Evolutionary conservation across 1,284 basidiomycete genomes (phyloP).

Genomic region (Ceratobasidium theobromae): DNA sequence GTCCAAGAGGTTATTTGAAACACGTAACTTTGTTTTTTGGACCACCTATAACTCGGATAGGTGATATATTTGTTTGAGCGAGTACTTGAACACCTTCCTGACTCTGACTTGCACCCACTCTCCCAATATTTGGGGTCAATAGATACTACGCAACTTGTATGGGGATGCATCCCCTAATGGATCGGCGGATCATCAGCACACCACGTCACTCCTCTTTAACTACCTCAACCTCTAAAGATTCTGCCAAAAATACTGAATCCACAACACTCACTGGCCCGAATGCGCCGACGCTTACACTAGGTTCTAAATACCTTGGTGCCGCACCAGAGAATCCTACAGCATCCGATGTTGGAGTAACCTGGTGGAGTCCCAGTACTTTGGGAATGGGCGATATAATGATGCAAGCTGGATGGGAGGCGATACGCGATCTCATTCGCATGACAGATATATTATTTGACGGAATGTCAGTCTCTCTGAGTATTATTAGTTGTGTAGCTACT

Average conservation of each 20-base stretch:
- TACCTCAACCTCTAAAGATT: neutral
- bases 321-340: neutral
- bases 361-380: slow-evolving; percentile 17
- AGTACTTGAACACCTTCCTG: neutral
- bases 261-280: neutral
- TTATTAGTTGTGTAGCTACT: neutral
- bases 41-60: slow-evolving; percentile 17
- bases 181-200: slow-evolving; percentile 16
- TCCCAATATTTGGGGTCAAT: neutral
- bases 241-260: neutral
- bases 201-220: slow-evolving; percentile 24
- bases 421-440: slow-evolving; percentile 20
- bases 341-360: neutral
- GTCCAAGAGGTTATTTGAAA: slow-evolving; percentile 27
- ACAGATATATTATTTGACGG: slow-evolving; percentile 14
- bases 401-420: slow-evolving; percentile 24
- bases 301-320: neutral
- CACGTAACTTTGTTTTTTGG: slow-evolving; percentile 29
- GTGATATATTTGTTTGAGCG: neutral
- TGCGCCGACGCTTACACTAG: neutral
- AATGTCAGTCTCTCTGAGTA: neutral
- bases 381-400: slow-evolving; percentile 15
- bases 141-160: slow-evolving; percentile 18
- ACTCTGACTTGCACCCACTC: neutral
- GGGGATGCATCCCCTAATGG: slow-evolving; percentile 29